These are phyloP conservation scores for Multifurca ochricompacta DNA, from an alignment of 768 basidiomycete species.

Conservation along the genomic window DNA sequence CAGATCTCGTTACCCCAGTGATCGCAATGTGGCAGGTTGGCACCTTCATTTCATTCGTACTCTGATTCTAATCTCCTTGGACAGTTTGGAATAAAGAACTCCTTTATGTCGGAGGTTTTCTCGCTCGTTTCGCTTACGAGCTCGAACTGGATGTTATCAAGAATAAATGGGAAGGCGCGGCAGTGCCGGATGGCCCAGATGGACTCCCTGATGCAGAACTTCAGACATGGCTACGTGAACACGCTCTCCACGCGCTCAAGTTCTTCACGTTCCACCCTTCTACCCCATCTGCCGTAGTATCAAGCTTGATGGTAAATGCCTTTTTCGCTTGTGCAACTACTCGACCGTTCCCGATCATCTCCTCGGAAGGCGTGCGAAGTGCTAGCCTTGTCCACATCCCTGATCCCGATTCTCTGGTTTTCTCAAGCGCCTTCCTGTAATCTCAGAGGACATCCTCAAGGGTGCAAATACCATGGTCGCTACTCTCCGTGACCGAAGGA, in stretches of 20 bases:
- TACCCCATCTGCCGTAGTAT: conserved; percentile 78
- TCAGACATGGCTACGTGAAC: conserved; percentile 42
- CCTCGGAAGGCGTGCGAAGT: conserved; percentile 61
- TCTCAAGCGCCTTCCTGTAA: conserved; percentile 65
- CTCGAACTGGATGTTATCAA: conserved; percentile 60
- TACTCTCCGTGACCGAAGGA: conserved; percentile 48
- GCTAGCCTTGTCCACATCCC: conserved; percentile 66
- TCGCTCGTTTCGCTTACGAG: conserved; percentile 80
- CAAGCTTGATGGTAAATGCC: conserved; percentile 57
- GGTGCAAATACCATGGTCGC: conserved; percentile 55
- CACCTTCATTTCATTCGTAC: not conserved
- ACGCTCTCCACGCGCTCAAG: conserved; percentile 70
- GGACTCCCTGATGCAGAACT: conserved; percentile 33
- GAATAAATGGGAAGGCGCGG: conserved; percentile 49
- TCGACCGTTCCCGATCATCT: conserved; percentile 59
- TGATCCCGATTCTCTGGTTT: conserved; percentile 66
- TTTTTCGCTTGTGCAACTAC: conserved; percentile 64
- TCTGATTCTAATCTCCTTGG: not conserved
- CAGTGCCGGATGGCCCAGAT: conserved; percentile 26
- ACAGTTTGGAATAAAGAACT: conserved; percentile 89
- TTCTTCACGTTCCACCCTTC: conserved; percentile 89
- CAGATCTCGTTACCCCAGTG: conserved; percentile 35
- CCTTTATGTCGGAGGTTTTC: conserved; percentile 73
- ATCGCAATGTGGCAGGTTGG: conserved; percentile 72
- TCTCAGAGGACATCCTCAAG: conserved; percentile 53